Conservation (phyloP, 192 early-diverging fungal species). For the Chytriomyces sp. region DNA sequence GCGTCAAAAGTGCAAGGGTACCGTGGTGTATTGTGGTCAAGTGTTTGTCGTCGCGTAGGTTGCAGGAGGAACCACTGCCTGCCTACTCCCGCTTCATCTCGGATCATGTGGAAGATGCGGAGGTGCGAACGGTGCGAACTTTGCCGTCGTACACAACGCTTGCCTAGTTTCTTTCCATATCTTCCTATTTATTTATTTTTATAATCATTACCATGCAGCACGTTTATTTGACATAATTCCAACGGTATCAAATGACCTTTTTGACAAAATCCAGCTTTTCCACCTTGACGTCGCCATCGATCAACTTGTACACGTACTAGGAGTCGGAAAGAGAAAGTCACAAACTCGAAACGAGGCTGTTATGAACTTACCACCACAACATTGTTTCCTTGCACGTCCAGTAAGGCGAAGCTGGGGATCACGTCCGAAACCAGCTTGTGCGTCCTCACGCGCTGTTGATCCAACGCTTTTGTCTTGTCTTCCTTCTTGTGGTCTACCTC, state of each 20-base stretch:
- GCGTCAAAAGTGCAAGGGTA: neutral
- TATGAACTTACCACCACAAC: conserved; percentile 59
- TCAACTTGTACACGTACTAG: conserved; percentile 88
- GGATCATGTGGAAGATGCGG: neutral
- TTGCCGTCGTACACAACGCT: neutral
- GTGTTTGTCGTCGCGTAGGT: neutral
- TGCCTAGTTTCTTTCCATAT: neutral
- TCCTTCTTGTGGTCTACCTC: neutral
- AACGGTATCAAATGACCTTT: conserved; percentile 15
- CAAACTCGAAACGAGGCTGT: neutral
- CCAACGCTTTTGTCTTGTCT: neutral
- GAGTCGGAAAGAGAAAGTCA: neutral
- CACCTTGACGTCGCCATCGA: conserved; percentile 89
- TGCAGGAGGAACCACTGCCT: neutral
- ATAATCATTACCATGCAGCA: too few relatives aligned
- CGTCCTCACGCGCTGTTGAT: conserved; percentile 22
- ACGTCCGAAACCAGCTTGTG: conserved; percentile 45
- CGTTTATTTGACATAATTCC: neutral
- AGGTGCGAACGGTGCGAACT: neutral
- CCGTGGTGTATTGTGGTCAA: conserved; percentile 13
- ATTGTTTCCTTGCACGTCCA: conserved; percentile 80
- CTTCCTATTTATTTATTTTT: too few relatives aligned
- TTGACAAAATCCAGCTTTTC: conserved; percentile 91
- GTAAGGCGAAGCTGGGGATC: conserved; percentile 91
- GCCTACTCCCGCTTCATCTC: neutral